Base-by-base conservation (phyloP, 768 basidiomycete species). In the Psilocybe sp. region DNA sequence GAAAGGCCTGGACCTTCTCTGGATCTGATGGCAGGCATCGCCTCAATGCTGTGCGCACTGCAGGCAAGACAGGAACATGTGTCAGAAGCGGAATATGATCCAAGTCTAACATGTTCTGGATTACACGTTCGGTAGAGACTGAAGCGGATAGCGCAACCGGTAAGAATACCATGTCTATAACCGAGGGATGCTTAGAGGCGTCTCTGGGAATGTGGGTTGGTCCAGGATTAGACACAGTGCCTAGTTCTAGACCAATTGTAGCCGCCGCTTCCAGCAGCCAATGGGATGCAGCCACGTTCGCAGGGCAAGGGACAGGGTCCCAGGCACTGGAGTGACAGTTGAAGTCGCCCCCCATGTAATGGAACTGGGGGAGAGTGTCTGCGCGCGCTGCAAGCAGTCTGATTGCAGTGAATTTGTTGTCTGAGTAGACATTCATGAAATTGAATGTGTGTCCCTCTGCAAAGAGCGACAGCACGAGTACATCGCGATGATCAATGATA, bases 401-500 rank as follows among this genome's bases (percentile, higher is more conserved):
- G 35, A 47, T 18, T 3, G 38, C 47, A 9, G 39, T 48, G n/a
- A 32, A 18, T 3, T 28, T 18, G 7, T 28, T 28, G 14, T 48
- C 47, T 3, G 38, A 40, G 35, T 48, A 48, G 37, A 40, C 20
- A 15, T 32, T 32, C 39, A 48, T 33, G 13, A 48, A 15, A n/a
- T 19, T 40, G 18, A 16, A 48, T 8, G 12, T 32, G 14, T 48
- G 9, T 6, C 31, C 32, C 1, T 41, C 28, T 14, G 13, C n/a
- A 15, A 48, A 48, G 19, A 48, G 38, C 9, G 20, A 23, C 8
- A 48, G n/a, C 18, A 40, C 19, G 16, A 51, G 13, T 4, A 51
- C 23, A 33, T 51, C 44, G n/a, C 43, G 20, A 40, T 51, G 43
- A 32, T 45, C 36, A 32, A 45, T 51, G 40, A 51, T 32, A 40